These are phyloP conservation scores for Epichloe sylvatica DNA, from an alignment of 2,329 filamentous ascomycete genomes.

Conservation along the genomic window DNA sequence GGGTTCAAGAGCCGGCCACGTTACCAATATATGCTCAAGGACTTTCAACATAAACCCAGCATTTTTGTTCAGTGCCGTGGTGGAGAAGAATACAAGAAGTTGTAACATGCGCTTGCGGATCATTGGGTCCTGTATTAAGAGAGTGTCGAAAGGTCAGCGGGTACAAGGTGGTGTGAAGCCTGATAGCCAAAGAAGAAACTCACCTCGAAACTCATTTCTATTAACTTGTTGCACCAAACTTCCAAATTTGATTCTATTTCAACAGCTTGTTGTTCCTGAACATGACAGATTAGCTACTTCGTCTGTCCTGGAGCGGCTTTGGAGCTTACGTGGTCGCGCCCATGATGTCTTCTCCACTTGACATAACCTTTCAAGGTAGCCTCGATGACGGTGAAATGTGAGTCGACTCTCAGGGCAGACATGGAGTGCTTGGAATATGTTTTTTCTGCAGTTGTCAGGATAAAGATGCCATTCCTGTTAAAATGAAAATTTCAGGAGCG, in stretches of 20 bases:
- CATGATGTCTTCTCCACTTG: slow-evolving; percentile 48
- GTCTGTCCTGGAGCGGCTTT: neutral
- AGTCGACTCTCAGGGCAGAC: slow-evolving; percentile 67
- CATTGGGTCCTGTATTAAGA: slow-evolving; percentile 49
- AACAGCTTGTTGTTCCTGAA: slow-evolving; percentile 34
- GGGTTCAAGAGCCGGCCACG: slow-evolving; percentile 59
- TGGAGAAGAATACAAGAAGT: slow-evolving; percentile 72
- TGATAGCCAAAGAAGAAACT: neutral
- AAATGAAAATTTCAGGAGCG: neutral
- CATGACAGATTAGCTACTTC: neutral
- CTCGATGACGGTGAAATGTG: slow-evolving; percentile 80
- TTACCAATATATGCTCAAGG: slow-evolving; percentile 79
- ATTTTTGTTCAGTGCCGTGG: slow-evolving; percentile 62
- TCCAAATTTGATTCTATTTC: slow-evolving; percentile 51
- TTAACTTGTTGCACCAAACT: slow-evolving; percentile 57
- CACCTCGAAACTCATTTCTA: slow-evolving; percentile 56
- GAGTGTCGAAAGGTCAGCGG: neutral
- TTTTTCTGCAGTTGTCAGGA: slow-evolving; percentile 24
- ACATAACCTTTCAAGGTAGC: slow-evolving; percentile 77
- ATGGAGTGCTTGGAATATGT: slow-evolving; percentile 56
- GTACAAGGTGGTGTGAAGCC: neutral
- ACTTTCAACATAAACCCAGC: slow-evolving; percentile 75
- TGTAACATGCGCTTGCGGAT: slow-evolving; percentile 72
- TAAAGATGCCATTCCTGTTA: no score
- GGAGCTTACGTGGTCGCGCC: slow-evolving; percentile 17